These are phyloP conservation scores for Didymella keratinophila DNA, from an alignment of 2,329 filamentous ascomycete genomes.

Conservation along the genomic window DNA sequence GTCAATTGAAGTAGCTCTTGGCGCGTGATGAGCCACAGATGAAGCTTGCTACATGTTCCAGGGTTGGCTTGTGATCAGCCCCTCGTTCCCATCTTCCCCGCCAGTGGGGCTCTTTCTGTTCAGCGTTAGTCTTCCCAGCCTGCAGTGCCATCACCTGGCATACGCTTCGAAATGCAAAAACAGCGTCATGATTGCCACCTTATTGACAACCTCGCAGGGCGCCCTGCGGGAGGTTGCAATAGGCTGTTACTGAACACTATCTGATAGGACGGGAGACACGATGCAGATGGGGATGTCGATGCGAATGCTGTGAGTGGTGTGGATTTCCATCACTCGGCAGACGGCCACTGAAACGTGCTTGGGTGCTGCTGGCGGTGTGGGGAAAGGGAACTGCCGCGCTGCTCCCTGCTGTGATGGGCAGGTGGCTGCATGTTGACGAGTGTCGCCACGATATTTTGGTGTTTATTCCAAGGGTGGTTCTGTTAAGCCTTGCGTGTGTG, in stretches of 20 bases:
- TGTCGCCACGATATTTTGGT: constrained; percentile 4
- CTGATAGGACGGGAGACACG: not conserved
- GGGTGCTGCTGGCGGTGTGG: not conserved
- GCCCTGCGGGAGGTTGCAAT: constrained; percentile 1
- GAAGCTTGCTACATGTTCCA: no score
- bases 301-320: constrained; percentile 1
- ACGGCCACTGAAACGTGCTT: not conserved
- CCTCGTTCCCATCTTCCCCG: constrained; percentile 4
- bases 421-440: constrained; percentile 4
- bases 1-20: no score
- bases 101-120: not conserved
- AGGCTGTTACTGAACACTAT: not conserved
- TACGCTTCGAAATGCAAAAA: not conserved
- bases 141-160: not conserved
- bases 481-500: not conserved
- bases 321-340: not conserved
- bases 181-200: constrained; percentile 12
- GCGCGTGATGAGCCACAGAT: not conserved
- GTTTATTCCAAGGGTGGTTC: not conserved
- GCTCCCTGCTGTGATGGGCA: not conserved
- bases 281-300: not conserved
- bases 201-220: no score
- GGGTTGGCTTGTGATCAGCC: not conserved
- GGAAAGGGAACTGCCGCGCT: constrained; percentile 8
- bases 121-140: not conserved